A percentile compares a stretch with the other conserved stretches of the same genome.
Conservation (phyloP, 2,329 filamentous ascomycete genomes). For the Talaromyces sp. region DNA sequence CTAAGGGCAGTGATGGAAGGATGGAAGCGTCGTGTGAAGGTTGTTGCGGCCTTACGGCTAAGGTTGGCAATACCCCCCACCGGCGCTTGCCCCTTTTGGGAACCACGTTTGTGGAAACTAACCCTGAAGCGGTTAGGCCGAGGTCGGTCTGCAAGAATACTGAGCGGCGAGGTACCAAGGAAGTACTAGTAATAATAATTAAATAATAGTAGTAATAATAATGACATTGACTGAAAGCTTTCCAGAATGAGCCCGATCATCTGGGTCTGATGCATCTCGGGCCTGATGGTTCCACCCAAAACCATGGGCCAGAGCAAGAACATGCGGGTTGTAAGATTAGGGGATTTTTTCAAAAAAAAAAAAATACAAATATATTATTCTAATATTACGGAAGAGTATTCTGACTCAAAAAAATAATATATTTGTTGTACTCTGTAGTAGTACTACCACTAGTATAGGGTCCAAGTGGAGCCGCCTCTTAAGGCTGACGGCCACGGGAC, state of each 20-base stretch:
- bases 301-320: not conserved
- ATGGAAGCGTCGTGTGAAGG: not conserved
- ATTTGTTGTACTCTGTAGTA: too few species aligned
- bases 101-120: not conserved
- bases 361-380: too few species aligned
- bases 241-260: too few species aligned
- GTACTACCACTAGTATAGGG: too few species aligned
- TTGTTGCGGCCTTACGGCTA: not conserved
- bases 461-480: slow-evolving; percentile 21
- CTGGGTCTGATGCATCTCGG: too few species aligned
- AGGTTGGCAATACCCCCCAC: not conserved
- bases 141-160: not conserved
- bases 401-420: too few species aligned
- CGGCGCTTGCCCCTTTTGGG: not conserved
- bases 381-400: too few species aligned
- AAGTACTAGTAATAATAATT: not conserved
- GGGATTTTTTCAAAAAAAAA: too few species aligned
- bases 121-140: not conserved
- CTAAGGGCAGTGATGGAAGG: too few species aligned
- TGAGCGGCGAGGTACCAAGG: not conserved
- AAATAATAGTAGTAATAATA: too few species aligned
- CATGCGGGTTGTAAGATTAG: not conserved
- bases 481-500: slow-evolving; percentile 26
- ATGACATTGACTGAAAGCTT: too few species aligned
- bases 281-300: not conserved